These are phyloP conservation scores for Setaria italica DNA, from an alignment of 202 grass and related monocot genomes.

Conservation along the genomic window DNA sequence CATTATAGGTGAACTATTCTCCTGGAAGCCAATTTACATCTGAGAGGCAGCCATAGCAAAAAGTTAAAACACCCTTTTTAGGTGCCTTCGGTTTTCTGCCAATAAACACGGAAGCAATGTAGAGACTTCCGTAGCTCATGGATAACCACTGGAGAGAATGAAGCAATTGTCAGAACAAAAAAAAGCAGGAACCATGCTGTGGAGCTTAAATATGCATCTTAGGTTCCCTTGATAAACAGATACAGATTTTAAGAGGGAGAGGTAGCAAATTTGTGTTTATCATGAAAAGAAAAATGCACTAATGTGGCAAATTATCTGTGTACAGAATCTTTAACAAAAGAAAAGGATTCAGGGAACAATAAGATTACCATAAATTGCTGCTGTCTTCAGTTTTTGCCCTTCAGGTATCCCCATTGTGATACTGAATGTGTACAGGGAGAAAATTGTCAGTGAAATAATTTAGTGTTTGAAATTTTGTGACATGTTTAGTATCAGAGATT, in stretches of 20 bases:
- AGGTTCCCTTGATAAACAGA: slow-evolving; percentile 14
- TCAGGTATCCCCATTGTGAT: slow-evolving; percentile 74
- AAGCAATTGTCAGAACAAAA: slow-evolving; percentile 22
- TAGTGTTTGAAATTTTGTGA: background rate
- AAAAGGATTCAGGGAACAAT: slow-evolving; percentile 27
- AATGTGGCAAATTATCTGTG: background rate
- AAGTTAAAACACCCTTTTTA: slow-evolving; percentile 43
- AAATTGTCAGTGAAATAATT: slow-evolving; percentile 26
- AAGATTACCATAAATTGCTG: slow-evolving; percentile 40
- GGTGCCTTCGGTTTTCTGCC: slow-evolving; percentile 48
- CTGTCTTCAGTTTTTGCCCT: slow-evolving; percentile 46
- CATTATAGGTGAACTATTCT: slow-evolving; percentile 50
- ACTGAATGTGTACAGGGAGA: slow-evolving; percentile 49
- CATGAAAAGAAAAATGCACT: background rate
- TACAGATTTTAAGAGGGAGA: background rate
- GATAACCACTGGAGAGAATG: slow-evolving; percentile 44
- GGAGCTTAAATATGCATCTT: background rate
- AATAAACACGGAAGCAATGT: slow-evolving; percentile 47
- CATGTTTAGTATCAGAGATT: slow-evolving; percentile 17
- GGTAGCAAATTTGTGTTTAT: background rate
- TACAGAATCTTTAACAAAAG: background rate
- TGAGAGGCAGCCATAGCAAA: slow-evolving; percentile 45
- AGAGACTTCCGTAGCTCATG: slow-evolving; percentile 40
- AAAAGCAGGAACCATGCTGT: background rate
- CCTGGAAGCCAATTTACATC: slow-evolving; percentile 63